Evolutionary conservation across 768 basidiomycete genomes (phyloP).

Genomic region (Cyclocybe aegerita): DNA sequence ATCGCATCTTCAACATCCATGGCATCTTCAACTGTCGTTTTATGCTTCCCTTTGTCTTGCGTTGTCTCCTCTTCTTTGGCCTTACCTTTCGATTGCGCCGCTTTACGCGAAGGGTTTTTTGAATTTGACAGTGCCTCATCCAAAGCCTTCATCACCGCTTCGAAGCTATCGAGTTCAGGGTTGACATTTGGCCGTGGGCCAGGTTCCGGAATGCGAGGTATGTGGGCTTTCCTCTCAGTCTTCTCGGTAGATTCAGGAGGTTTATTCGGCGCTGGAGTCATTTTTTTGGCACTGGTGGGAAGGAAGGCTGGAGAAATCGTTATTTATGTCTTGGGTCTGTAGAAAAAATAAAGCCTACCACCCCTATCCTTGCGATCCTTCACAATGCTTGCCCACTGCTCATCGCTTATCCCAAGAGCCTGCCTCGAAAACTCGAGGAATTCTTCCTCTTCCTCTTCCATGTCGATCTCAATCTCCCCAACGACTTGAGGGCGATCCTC

Average conservation of each 20-base stretch:
- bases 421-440: slow-evolving; percentile 95
- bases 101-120: slow-evolving; percentile 3
- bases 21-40: slow-evolving; percentile 26
- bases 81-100: slow-evolving; percentile 24
- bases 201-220: slow-evolving; percentile 19
- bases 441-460: slow-evolving; percentile 92
- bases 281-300: slow-evolving; percentile 38
- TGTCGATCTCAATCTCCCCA: slow-evolving; percentile 84
- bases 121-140: slow-evolving; percentile 69
- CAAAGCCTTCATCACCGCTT: slow-evolving; percentile 95
- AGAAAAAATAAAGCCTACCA: slow-evolving; percentile 50
- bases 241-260: slow-evolving; percentile 5
- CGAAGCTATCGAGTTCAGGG: slow-evolving; percentile 85
- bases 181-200: slow-evolving; percentile 49
- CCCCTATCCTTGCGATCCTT: slow-evolving; percentile 75
- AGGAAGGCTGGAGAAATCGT: slow-evolving; percentile 50
- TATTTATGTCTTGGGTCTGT: slow-evolving; percentile 1
- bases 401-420: slow-evolving; percentile 82
- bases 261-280: slow-evolving; percentile 8
- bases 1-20: slow-evolving; percentile 29
- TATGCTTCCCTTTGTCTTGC: slow-evolving; percentile 45
- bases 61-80: slow-evolving; percentile 43
- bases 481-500: slow-evolving; percentile 84
- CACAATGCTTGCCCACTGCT: slow-evolving; percentile 89
- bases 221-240: slow-evolving; percentile 14